Base-by-base conservation (phyloP, 202 grass and related monocot genomes). In the Cymbopogon flexuosus region DNA sequence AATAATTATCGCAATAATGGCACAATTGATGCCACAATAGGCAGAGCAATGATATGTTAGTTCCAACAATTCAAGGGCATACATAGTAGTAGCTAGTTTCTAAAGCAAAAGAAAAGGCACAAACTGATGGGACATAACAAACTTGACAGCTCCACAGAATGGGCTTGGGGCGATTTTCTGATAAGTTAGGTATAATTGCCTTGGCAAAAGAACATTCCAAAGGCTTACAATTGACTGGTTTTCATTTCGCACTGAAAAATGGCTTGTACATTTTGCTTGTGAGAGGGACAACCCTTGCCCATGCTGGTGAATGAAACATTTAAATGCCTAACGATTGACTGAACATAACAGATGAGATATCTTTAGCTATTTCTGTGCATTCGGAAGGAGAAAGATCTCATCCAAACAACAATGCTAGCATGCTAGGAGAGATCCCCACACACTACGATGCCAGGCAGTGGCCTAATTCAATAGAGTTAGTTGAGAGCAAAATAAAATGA, bases 21-120 rank as follows among this genome's bases (percentile, higher is more conserved):
- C 68, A 30, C 73, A 83, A 75, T 86, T 86, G 88, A 83, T 86
- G 84, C 4, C 35, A 24, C 60, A 58, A 82, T 86, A 69, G 68
- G 68, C 79, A 90, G 88, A 76, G 54, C 83, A 90, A 86, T 90
- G 79, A 86, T 86, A 89, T 65, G 88, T 86, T 83, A 82, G 79
- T 79, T 86, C 83, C 88, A 79, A 79, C 84, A 73, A 83, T 79
- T 89, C 73, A 83, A 83, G 88, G 58, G 51, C 62, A 79, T 54
- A 75, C 58, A 61, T 5, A 10, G 22, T 79, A 27, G 57, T 83
- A 75, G 78, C 87, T 85, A 89, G 73, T 82, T 89, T 89, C 79
- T 56, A 79, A 89, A 83, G 73, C 68, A 83, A 89, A 78, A 89
- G 74, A 69, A 82, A 82, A 79, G 60, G 68, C 68, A 78, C 23